Conservation (phyloP, 352 stramenopile species). For the Pythium chondricola region DNA sequence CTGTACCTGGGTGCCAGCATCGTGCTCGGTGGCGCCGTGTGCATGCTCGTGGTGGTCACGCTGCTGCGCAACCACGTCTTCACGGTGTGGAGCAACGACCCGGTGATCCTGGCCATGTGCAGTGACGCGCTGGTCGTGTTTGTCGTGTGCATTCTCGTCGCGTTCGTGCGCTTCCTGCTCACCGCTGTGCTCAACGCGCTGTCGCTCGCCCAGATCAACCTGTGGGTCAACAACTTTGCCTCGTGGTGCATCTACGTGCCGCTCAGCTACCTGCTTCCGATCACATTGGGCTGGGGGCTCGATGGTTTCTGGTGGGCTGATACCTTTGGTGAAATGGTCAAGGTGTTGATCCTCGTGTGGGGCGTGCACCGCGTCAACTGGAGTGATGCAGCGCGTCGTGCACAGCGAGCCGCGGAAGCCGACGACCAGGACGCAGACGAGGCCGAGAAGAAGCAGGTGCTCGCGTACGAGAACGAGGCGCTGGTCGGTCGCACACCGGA, state of each 20-base stretch:
- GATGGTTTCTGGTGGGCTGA: slow-evolving; percentile 49
- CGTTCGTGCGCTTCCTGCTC: slow-evolving; percentile 40
- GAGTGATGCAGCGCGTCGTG: slow-evolving; percentile 25
- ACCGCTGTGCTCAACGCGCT: slow-evolving; percentile 41
- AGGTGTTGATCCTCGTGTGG: slow-evolving; percentile 37
- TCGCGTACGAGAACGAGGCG: slow-evolving; percentile 43
- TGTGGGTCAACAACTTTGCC: slow-evolving; percentile 46
- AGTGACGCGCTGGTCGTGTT: slow-evolving; percentile 32
- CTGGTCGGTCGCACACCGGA: slow-evolving; percentile 29
- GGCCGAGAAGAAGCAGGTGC: slow-evolving; percentile 27
- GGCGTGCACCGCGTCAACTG: slow-evolving; percentile 43
- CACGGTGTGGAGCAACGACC: slow-evolving; percentile 36
- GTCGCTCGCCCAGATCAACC: slow-evolving; percentile 37
- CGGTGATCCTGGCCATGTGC: slow-evolving; percentile 38
- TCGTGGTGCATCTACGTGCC: slow-evolving; percentile 42
- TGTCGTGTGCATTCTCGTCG: slow-evolving; percentile 46
- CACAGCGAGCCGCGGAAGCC: slow-evolving; percentile 28
- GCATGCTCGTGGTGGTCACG: slow-evolving; percentile 29
- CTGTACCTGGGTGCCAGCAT: slow-evolving; percentile 32
- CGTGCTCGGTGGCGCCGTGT: slow-evolving; percentile 24
- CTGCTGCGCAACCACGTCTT: slow-evolving; percentile 36
- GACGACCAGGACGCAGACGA: slow-evolving; percentile 15
- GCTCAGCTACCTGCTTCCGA: slow-evolving; percentile 39
- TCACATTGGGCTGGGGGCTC: slow-evolving; percentile 35
- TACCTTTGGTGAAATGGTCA: slow-evolving; percentile 40